Evolutionary conservation across 495 filamentous ascomycete species (phyloP), one percentile per base, ranked within the genome.

Genomic region (Tuber melanosporum): DNA sequence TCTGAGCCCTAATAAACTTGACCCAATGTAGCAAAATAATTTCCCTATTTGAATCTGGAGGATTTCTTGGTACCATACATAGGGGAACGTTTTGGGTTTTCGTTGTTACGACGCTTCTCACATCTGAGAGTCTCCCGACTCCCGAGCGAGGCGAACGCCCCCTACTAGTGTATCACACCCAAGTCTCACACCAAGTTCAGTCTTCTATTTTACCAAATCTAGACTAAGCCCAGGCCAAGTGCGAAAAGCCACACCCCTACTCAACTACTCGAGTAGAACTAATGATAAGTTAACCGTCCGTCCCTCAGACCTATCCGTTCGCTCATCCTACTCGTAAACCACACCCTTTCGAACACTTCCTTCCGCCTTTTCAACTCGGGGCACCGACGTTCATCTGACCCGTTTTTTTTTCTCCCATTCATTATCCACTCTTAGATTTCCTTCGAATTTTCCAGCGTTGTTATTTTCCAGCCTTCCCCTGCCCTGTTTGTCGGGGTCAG

Each of bases 221-320:
- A 80, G 45, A 80, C 77, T 69, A 49, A 76, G 74, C 47, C 79
- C 74, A 80, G 75, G 74, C 77, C 77, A 71, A 57, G 43, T 74
- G 39, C 42, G 15, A 49, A 74, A 74, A 73, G 75, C 72, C 75
- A 77, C 71, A 70, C 76, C 77, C 75, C 79, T 70, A 73, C 72
- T 70, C 76, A 70, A 70, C 76, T 49, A 73, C 72, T 70, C 76
- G 62, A 70, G 73, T 49, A 39, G 20, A 69, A 42, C 76, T 72
- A 73, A 77, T 69, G 72, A 66, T 74, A 45, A 41, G 39, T 41
- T 41, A 41, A 52, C 70, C 45, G 57, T 75, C 75, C 36, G 41
- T 71, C 43, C 71, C 71, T 49, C 70, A 32, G 43, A 72, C 69
- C 52, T 43, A 70, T 70, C 72, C 72, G 72, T 41, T 71, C 72